These are phyloP conservation scores for Kwoniella botswanensis DNA, from an alignment of 768 basidiomycete genomes.

Conservation along the genomic window DNA sequence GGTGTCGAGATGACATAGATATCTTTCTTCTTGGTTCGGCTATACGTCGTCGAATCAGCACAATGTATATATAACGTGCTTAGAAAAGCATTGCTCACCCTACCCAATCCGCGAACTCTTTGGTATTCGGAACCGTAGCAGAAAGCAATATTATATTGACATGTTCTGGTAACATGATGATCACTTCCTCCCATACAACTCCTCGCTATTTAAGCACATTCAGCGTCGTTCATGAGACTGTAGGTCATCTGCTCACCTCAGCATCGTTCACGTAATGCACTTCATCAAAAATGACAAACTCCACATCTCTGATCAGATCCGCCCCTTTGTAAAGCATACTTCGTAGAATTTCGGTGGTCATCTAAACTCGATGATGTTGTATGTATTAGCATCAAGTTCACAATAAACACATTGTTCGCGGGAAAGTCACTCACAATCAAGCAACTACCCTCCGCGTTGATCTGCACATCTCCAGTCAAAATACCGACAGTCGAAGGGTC, in stretches of 20 bases:
- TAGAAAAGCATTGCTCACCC: constrained; percentile 67
- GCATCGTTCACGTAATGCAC: constrained; percentile 99
- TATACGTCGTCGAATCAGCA: constrained; percentile 54
- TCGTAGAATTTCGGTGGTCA: constrained; percentile 86
- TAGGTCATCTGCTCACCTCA: constrained; percentile 67
- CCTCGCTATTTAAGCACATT: constrained; percentile 70
- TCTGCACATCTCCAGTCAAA: constrained; percentile 97
- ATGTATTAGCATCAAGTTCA: too few species aligned
- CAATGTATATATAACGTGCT: neutral
- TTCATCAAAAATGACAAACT: constrained; percentile 99
- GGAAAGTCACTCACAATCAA: constrained; percentile 73
- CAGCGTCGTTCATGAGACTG: too few species aligned
- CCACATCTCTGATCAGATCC: constrained; percentile 96
- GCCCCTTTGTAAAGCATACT: constrained; percentile 97
- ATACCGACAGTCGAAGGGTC: constrained; percentile 90
- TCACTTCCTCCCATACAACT: constrained; percentile 99
- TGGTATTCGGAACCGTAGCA: constrained; percentile 96
- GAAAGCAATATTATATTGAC: constrained; percentile 96
- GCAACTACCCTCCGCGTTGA: constrained; percentile 96
- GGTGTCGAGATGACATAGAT: constrained; percentile 98
- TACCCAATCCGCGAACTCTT: constrained; percentile 99
- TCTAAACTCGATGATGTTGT: constrained; percentile 32
- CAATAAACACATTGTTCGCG: neutral
- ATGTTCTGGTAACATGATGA: constrained; percentile 99
- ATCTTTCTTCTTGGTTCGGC: constrained; percentile 98